phyloP scores from a whole-genome alignment of 192 early-diverging fungal species.

The Coemansia sp. region DNA sequence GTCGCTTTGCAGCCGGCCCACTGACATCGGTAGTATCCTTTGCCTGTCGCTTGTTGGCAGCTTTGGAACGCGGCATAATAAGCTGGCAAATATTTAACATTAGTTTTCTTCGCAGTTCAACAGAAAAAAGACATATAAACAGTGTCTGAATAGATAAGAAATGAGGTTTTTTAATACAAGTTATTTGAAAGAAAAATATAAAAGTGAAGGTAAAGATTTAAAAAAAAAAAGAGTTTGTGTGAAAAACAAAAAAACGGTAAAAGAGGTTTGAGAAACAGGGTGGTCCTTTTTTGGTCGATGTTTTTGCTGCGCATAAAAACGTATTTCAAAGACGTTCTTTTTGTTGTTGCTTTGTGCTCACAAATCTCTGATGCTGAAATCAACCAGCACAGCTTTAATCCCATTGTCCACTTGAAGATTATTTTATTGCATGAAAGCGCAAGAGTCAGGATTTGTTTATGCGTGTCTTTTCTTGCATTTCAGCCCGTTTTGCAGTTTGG shows the following conservation, averaged over 20 bases:
- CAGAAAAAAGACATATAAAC: not conserved
- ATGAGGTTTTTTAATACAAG: not conserved
- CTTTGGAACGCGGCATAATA: slow-evolving; percentile 1
- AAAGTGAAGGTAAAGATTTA: not conserved
- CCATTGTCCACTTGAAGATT: not conserved
- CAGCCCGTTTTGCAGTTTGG: slow-evolving; percentile 13
- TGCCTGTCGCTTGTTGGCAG: not conserved
- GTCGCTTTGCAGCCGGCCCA: not conserved
- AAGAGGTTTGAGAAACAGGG: too few relatives aligned
- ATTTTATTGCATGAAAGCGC: not conserved
- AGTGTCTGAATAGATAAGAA: not conserved
- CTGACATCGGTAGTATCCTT: not conserved
- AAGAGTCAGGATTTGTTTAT: too few relatives aligned
- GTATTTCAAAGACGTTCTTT: not conserved
- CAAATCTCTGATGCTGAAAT: not conserved
- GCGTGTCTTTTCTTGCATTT: too few relatives aligned
- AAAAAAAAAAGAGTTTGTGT: not conserved
- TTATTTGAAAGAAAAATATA: not conserved
- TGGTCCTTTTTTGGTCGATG: too few relatives aligned
- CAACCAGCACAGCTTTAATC: not conserved
- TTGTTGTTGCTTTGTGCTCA: not conserved
- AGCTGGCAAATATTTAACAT: not conserved
- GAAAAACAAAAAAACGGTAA: too few relatives aligned
- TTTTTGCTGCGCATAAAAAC: too few relatives aligned
- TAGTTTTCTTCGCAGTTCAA: not conserved